Conservation (phyloP, 164 flowering plant species). For the Aristolochia contorta region DNA sequence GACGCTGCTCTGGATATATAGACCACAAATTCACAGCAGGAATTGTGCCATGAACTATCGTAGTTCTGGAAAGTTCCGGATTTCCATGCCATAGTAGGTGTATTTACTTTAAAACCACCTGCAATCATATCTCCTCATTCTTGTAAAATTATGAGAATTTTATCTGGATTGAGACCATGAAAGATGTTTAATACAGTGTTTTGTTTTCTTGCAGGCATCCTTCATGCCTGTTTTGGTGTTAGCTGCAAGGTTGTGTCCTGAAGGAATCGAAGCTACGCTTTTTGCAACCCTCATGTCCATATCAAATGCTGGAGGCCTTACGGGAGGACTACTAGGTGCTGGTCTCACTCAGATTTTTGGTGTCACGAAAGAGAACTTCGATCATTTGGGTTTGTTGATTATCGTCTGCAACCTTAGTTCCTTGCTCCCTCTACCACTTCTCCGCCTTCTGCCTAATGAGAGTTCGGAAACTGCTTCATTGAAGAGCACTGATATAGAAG, state of each 20-base stretch:
- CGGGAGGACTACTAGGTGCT: slow-evolving; percentile 90
- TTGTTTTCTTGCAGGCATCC: slow-evolving; percentile 53
- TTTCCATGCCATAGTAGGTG: too few species aligned
- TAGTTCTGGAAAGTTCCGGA: too few species aligned
- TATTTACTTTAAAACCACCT: too few species aligned
- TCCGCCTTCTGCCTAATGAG: slow-evolving; percentile 73
- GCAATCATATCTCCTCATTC: too few species aligned
- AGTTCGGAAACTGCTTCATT: slow-evolving; percentile 23
- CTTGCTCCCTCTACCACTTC: slow-evolving; percentile 84
- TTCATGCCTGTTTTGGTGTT: slow-evolving; percentile 97
- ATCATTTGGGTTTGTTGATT: slow-evolving; percentile 59
- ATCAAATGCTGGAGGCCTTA: slow-evolving; percentile 81
- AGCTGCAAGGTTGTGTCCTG: slow-evolving; percentile 87
- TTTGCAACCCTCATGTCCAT: slow-evolving; percentile 98
- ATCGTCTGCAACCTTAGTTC: slow-evolving; percentile 90
- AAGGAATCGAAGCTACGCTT: slow-evolving; percentile 96
- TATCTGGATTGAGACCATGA: too few species aligned
- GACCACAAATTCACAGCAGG: too few species aligned
- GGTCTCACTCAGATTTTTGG: slow-evolving; percentile 83
- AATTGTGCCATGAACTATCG: too few species aligned
- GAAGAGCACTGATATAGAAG: slow-evolving; percentile 38
- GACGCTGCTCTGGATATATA: too few species aligned
- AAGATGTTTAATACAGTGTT: too few species aligned
- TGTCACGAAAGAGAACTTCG: slow-evolving; percentile 70
- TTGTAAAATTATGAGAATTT: too few species aligned